These are phyloP conservation scores for Cardiospermum halicacabum DNA, from an alignment of 345 rosid species.

Conservation along the genomic window DNA sequence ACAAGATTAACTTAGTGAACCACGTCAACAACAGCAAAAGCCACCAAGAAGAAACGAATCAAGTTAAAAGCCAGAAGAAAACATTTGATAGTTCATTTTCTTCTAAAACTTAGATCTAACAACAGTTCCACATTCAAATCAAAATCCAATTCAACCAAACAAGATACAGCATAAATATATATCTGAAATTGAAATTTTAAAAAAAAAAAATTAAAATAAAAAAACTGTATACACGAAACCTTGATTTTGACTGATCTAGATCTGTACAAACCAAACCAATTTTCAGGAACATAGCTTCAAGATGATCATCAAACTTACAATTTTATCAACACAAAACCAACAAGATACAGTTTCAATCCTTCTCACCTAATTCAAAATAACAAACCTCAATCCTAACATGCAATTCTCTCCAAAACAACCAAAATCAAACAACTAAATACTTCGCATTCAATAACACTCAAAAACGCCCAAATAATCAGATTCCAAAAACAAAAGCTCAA, in stretches of 20 bases:
- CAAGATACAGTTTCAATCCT: background rate
- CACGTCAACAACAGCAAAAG: background rate
- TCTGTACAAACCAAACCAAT: background rate
- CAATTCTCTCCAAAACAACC: background rate
- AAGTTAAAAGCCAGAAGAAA: background rate
- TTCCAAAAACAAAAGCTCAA: background rate
- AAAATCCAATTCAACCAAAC: background rate
- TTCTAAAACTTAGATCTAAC: background rate
- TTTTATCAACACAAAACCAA: background rate
- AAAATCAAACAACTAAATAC: background rate
- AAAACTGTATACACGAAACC: background rate
- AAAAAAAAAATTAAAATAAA: background rate
- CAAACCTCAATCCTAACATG: background rate
- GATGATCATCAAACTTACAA: background rate
- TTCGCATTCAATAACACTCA: background rate
- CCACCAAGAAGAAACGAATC: background rate
- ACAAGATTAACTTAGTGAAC: background rate
- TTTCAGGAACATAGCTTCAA: background rate
- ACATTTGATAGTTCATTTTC: background rate
- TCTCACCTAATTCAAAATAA: background rate
- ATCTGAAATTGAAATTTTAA: background rate
- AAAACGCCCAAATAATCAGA: no score
- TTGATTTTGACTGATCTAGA: conserved; percentile 4
- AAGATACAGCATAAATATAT: background rate
- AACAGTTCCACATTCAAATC: background rate